These are phyloP conservation scores for Papiliotrema terrestris DNA, from an alignment of 1,284 basidiomycete species.

Conservation along the genomic window DNA sequence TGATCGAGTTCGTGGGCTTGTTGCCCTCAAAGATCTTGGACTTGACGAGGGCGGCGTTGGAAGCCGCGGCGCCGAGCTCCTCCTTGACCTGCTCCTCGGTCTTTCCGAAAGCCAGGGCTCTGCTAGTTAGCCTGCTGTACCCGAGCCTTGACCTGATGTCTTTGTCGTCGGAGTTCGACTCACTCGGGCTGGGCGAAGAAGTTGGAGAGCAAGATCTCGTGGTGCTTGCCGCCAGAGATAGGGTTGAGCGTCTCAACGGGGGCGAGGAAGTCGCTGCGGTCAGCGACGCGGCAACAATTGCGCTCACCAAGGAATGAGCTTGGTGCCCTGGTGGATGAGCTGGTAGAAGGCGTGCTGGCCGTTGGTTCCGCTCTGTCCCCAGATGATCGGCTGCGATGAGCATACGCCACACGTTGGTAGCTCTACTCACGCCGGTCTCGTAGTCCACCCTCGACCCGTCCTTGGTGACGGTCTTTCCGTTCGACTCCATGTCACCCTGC, in stretches of 20 bases:
- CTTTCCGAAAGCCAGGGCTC: conserved; percentile 94
- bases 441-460: conserved; percentile 87
- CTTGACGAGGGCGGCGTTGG: conserved; percentile 82
- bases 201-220: conserved; percentile 95
- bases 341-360: conserved; percentile 99
- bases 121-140: conserved; percentile 6
- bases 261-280: conserved; percentile 80
- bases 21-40: conserved; percentile 98
- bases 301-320: conserved; percentile 68
- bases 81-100: conserved; percentile 79
- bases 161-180: conserved; percentile 15
- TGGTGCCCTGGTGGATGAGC: conserved; percentile 91
- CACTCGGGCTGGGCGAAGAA: conserved; percentile 94
- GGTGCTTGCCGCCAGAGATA: conserved; percentile 80
- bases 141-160: too few species aligned
- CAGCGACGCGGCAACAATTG: conserved; percentile 2
- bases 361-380: conserved; percentile 97
- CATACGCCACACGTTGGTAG: neutral
- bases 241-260: conserved; percentile 93
- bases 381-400: conserved; percentile 77
- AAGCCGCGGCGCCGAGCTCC: conserved; percentile 70
- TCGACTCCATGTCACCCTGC: conserved; percentile 99
- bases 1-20: conserved; percentile 91
- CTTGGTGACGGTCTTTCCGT: conserved; percentile 96
- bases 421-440: conserved; percentile 78